A percentile compares a stretch with the other conserved stretches of the same genome.
Conservation (phyloP, 2,329 filamentous ascomycete genomes). For the Penicillium occitanis region DNA sequence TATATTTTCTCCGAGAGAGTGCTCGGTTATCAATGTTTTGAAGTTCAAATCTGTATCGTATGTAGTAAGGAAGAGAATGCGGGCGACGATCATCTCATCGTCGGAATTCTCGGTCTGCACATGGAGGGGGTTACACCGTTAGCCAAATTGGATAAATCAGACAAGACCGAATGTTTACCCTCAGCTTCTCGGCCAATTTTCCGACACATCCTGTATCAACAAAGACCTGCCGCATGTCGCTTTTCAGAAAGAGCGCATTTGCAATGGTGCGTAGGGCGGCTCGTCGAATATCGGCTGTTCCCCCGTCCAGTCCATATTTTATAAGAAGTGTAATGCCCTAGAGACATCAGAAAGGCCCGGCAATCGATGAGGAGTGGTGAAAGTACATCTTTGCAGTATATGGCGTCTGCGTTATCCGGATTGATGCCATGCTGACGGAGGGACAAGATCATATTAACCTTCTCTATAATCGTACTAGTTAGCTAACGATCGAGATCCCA, state of each 20-base stretch:
- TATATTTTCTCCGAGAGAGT: constrained; percentile 67
- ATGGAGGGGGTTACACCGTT: constrained; percentile 2
- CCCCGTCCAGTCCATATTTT: constrained; percentile 69
- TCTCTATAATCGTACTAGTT: constrained; percentile 29
- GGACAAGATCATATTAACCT: constrained; percentile 52
- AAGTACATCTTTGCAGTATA: constrained; percentile 74
- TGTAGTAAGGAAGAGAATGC: constrained; percentile 76
- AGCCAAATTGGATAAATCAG: not conserved
- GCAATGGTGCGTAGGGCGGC: constrained; percentile 80
- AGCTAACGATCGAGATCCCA: not conserved
- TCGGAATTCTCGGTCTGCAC: constrained; percentile 66
- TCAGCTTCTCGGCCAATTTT: constrained; percentile 69
- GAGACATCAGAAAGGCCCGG: constrained; percentile 19
- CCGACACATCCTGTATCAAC: constrained; percentile 67
- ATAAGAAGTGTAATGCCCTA: constrained; percentile 74
- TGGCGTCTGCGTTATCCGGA: constrained; percentile 69
- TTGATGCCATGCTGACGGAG: constrained; percentile 78
- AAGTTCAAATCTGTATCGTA: constrained; percentile 73
- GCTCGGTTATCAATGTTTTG: constrained; percentile 61
- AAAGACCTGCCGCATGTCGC: constrained; percentile 68
- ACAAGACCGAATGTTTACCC: constrained; percentile 40
- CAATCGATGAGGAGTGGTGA: not conserved
- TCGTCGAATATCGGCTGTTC: constrained; percentile 63
- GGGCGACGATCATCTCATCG: constrained; percentile 81
- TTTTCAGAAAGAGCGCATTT: constrained; percentile 74